These are phyloP conservation scores for Rhizopogon vulgaris DNA, from an alignment of 768 basidiomycete genomes.

Conservation along the genomic window DNA sequence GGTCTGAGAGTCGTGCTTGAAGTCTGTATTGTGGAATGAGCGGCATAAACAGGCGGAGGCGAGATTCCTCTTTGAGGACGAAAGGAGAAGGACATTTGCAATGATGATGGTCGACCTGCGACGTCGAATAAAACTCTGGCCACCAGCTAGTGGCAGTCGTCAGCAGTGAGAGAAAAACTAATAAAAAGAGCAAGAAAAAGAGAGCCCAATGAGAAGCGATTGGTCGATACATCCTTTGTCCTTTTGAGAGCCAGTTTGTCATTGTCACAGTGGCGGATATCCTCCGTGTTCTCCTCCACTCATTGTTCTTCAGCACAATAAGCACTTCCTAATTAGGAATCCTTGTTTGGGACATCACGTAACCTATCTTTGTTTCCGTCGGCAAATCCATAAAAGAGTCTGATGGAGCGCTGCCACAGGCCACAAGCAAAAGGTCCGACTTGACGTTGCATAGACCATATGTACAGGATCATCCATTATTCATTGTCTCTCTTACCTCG, in stretches of 20 bases:
- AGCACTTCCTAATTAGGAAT: conserved; percentile 15
- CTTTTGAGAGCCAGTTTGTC: conserved; percentile 6
- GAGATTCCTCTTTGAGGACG: conserved; percentile 23
- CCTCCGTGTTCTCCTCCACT: background rate
- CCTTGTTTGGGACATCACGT: background rate
- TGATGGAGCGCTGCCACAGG: too few relatives aligned
- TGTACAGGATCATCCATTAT: too few relatives aligned
- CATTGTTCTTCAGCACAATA: conserved; percentile 29
- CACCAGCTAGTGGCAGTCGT: conserved; percentile 5
- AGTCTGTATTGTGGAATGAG: conserved; percentile 30
- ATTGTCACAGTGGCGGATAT: conserved; percentile 7
- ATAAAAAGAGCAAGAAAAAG: background rate
- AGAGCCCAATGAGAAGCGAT: conserved; percentile 12
- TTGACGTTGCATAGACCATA: too few relatives aligned
- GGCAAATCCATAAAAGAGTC: background rate
- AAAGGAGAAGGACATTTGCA: conserved; percentile 24
- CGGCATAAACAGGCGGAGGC: conserved; percentile 55
- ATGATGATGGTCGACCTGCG: conserved; percentile 31
- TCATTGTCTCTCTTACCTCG: too few relatives aligned
- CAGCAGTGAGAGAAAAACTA: conserved; percentile 7
- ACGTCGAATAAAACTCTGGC: conserved; percentile 17
- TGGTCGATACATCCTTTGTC: conserved; percentile 15
- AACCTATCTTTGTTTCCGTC: background rate
- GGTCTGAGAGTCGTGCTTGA: conserved; percentile 51
- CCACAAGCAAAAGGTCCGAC: too few relatives aligned